Evolutionary conservation across 352 stramenopile genomes (phyloP).

Genomic region (Aphanomyces cochlioides): DNA sequence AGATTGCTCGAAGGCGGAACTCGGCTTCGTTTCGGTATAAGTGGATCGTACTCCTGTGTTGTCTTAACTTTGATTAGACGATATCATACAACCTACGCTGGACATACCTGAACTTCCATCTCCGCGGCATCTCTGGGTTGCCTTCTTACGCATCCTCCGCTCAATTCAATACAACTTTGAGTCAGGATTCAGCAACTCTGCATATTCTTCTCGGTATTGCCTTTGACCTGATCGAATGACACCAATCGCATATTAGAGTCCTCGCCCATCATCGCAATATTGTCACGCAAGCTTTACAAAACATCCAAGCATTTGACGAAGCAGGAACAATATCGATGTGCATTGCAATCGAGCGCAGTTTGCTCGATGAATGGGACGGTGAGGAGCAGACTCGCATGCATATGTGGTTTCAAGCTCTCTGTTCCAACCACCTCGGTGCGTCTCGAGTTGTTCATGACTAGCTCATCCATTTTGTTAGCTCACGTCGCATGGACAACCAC

Average conservation of each 20-base stretch:
- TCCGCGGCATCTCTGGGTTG: constrained; percentile 15
- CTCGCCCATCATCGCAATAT: constrained; percentile 12
- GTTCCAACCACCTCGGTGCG: constrained; percentile 12
- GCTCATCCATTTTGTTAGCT: neutral
- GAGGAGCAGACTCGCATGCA: neutral
- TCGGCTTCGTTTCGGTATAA: neutral
- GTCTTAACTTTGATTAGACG: neutral
- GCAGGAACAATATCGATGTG: neutral
- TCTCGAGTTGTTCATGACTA: neutral
- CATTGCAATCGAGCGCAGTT: neutral
- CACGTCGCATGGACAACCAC: constrained; percentile 20
- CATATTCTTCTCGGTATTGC: constrained; percentile 10
- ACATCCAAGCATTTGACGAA: neutral
- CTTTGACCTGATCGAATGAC: neutral
- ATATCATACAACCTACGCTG: neutral
- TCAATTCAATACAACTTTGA: constrained; percentile 18
- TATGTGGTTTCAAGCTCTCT: constrained; percentile 13
- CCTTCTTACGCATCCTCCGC: constrained; percentile 10
- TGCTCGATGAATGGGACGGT: neutral
- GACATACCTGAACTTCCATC: neutral
- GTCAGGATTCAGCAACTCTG: neutral
- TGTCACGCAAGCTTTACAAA: constrained; percentile 10
- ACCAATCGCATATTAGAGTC: neutral
- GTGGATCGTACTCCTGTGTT: too few species aligned
- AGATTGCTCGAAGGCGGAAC: constrained; percentile 8